phyloP scores from a whole-genome alignment of 2,329 filamentous ascomycete species.

The Pseudogymnoascus sp. region DNA sequence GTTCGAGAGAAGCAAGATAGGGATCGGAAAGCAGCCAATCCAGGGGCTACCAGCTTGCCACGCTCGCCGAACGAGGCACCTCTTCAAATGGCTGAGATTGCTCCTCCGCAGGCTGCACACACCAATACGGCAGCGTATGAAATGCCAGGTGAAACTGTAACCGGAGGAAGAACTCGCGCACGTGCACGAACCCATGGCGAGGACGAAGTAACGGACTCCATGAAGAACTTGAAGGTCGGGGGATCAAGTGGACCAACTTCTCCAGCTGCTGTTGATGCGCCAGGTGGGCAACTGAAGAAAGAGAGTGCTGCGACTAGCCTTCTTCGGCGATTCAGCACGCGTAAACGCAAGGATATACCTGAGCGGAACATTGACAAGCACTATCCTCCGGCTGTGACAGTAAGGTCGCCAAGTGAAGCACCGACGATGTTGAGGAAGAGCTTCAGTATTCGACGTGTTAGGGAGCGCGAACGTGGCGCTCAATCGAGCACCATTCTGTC shows the following conservation, averaged over 20 bases:
- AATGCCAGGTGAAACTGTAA: conserved; percentile 80
- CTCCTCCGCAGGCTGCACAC: conserved; percentile 76
- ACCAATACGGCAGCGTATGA: conserved; percentile 82
- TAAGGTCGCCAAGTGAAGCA: conserved; percentile 67
- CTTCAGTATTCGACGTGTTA: conserved; percentile 69
- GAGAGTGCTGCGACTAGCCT: conserved; percentile 81
- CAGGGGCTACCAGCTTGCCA: conserved; percentile 51
- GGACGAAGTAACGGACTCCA: conserved; percentile 71
- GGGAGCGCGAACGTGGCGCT: conserved; percentile 41
- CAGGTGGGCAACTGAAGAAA: conserved; percentile 61
- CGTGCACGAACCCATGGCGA: conserved; percentile 90
- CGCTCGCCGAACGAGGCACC: conserved; percentile 44
- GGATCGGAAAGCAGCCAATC: conserved; percentile 53
- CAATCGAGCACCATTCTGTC: conserved; percentile 40
- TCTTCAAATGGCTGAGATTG: conserved; percentile 62
- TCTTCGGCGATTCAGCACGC: conserved; percentile 83
- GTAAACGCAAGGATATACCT: conserved; percentile 62
- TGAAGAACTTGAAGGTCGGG: conserved; percentile 57
- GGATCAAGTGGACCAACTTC: conserved; percentile 40
- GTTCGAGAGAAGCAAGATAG: conserved; percentile 91
- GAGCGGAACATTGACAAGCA: conserved; percentile 54
- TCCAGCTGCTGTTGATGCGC: conserved; percentile 46
- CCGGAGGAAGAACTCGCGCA: conserved; percentile 73
- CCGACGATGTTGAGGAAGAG: conserved; percentile 67
- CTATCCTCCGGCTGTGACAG: conserved; percentile 64